These are phyloP conservation scores for Tylopilus sp. DNA, from an alignment of 768 basidiomycete species.

Conservation along the genomic window DNA sequence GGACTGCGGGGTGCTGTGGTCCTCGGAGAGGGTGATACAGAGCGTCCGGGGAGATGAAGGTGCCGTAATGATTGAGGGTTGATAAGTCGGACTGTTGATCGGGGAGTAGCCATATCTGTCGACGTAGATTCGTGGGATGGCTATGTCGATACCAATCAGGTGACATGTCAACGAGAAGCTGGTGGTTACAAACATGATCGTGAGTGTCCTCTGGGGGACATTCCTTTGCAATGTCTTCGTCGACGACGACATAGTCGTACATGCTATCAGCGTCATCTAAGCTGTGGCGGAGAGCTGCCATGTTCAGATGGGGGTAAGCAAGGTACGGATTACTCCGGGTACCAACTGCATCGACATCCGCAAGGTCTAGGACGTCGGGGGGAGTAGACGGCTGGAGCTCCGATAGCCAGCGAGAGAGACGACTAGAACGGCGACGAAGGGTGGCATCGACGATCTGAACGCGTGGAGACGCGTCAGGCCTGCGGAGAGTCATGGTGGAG, in stretches of 20 bases:
- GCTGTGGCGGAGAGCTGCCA: slow-evolving; percentile 26
- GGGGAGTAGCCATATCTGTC: slow-evolving; percentile 27
- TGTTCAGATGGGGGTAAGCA: slow-evolving; percentile 37
- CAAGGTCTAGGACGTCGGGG: slow-evolving; percentile 18
- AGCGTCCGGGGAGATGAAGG: slow-evolving; percentile 41
- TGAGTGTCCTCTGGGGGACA: slow-evolving; percentile 17
- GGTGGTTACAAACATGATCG: slow-evolving; percentile 27
- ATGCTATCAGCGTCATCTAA: slow-evolving; percentile 34
- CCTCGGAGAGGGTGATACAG: slow-evolving; percentile 39
- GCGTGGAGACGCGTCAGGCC: slow-evolving; percentile 23
- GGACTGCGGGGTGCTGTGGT: slow-evolving; percentile 33
- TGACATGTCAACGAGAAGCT: slow-evolving; percentile 19
- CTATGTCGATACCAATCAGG: slow-evolving; percentile 21
- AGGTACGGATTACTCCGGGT: slow-evolving; percentile 39
- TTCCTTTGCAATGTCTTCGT: slow-evolving; percentile 29
- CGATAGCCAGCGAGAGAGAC: slow-evolving; percentile 42
- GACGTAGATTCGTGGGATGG: slow-evolving; percentile 19
- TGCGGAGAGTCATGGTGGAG: slow-evolving; percentile 30
- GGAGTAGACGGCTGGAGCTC: slow-evolving; percentile 34
- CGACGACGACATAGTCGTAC: slow-evolving; percentile 42
- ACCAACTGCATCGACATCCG: slow-evolving; percentile 24
- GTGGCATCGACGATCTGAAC: slow-evolving; percentile 9
- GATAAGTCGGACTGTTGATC: slow-evolving; percentile 35
- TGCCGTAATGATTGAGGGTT: slow-evolving; percentile 40
- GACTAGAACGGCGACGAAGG: slow-evolving; percentile 37